Conservation (phyloP, 2,329 filamentous ascomycete species). For the Beauveria brongniartii region DNA sequence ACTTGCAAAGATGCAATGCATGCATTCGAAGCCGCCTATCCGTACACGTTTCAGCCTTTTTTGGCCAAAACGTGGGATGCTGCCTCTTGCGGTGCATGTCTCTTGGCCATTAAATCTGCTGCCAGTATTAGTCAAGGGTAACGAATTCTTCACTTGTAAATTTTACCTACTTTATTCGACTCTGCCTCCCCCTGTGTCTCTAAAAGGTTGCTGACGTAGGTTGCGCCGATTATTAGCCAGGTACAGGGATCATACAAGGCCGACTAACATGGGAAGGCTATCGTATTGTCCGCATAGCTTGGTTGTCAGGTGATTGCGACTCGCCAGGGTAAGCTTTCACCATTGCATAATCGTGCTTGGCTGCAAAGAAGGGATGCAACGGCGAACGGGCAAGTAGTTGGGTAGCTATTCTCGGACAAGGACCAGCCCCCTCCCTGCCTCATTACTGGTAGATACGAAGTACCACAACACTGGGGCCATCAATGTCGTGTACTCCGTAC, state of each 20-base stretch:
- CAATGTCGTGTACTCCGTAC: no score
- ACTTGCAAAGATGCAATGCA: not conserved
- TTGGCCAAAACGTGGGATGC: not conserved
- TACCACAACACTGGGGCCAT: not conserved
- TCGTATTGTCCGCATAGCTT: slow-evolving; percentile 6
- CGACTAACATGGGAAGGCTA: not conserved
- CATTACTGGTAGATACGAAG: not conserved
- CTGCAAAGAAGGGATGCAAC: not conserved
- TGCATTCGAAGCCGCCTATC: not conserved
- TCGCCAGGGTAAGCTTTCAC: not conserved
- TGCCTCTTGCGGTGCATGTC: not conserved
- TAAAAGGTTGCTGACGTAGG: not conserved
- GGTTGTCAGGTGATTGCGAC: slow-evolving; percentile 7
- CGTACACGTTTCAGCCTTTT: not conserved
- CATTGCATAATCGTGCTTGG: not conserved
- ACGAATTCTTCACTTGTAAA: no score
- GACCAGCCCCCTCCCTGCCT: not conserved
- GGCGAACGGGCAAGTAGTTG: not conserved
- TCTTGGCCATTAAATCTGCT: no score
- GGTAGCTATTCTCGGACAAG: not conserved
- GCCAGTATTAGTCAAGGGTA: no score
- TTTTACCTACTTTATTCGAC: not conserved
- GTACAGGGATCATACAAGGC: not conserved
- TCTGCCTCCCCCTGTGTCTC: not conserved
- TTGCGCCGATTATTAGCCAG: not conserved